Base-by-base conservation (phyloP, 768 basidiomycete genomes). In the Cantharellus anzutake region DNA sequence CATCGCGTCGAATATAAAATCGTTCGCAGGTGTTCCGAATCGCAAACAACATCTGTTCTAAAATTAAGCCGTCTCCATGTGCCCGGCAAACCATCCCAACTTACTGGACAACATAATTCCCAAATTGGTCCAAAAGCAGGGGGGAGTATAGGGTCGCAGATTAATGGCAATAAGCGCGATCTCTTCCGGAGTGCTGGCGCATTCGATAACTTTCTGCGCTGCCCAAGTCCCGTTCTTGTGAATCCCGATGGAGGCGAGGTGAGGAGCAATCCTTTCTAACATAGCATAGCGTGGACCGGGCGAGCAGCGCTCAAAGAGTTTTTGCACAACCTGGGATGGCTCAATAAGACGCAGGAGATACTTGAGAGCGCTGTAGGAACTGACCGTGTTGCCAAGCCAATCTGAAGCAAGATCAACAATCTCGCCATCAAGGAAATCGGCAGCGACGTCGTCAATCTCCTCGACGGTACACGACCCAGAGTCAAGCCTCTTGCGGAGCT, bases 161-260 rank as follows among this genome's bases (percentile, higher is more conserved):
- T 94, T 86, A 68, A 85, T 83, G 51, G 87, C 81, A 66, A 99
- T 82, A 44, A 94, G 71, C 3, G 76, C 76, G 59, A 92, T 78
- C 69, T 99, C 96, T 59, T 96, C 91, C 16, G 86, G 82, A 40
- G 78, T 83, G 60, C 83, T 80, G 51, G 92, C 87, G 63, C 91
- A 94, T 72, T 97, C 92, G 61, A 98, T 98, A 68, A 96, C 91
- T 77, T 97, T 98, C 72, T 99, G 96, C 2, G 93, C 93, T 2
- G 94, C 94, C 96, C 96, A 98, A 0, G 96, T 99, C 38, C 96
- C 96, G 65, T 99, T 98, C 76, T 98, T 98, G 76, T 99, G 96
- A 60, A 94, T 92, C 37, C 96, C 96, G 64, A 98, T 96, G 81
- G 89, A 88, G 34, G 94, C 94, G 44, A 99, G 75, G 69, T 94